These are phyloP conservation scores for Ophiostoma tasmaniense DNA, from an alignment of 2,329 filamentous ascomycete genomes.

Conservation along the genomic window DNA sequence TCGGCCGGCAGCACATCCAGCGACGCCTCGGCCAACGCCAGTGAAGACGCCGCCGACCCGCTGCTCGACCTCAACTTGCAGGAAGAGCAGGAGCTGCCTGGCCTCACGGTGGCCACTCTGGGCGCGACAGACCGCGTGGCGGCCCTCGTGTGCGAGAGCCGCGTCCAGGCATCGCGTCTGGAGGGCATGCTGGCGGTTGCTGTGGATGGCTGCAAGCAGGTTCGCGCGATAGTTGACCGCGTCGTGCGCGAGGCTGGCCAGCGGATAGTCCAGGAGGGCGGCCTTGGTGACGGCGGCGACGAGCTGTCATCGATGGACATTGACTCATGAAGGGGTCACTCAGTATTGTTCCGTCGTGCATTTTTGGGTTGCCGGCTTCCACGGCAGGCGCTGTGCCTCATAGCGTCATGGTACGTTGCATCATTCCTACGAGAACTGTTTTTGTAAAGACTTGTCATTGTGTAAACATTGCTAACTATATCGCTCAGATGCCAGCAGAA, in stretches of 20 bases:
- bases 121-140: constrained; percentile 66
- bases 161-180: constrained; percentile 70
- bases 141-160: constrained; percentile 76
- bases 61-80: constrained; percentile 69
- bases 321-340: constrained; percentile 26
- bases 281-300: not conserved
- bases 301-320: constrained; percentile 36
- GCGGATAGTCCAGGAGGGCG: constrained; percentile 49
- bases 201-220: constrained; percentile 82
- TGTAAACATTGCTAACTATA: not conserved
- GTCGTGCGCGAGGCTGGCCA: constrained; percentile 66
- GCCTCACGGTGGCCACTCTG: constrained; percentile 74
- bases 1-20: constrained; percentile 73
- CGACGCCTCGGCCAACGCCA: constrained; percentile 55
- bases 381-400: not conserved
- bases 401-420: not conserved
- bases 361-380: not conserved
- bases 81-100: constrained; percentile 83
- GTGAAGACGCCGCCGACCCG: constrained; percentile 61
- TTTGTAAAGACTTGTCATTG: not conserved
- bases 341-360: not conserved
- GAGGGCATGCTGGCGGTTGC: constrained; percentile 92
- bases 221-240: constrained; percentile 70
- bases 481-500: not conserved
- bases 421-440: not conserved